Percentiles rank a stretch among this genome's conserved stretches.
Evolutionary conservation across 108 stramenopile species (phyloP).

Genomic region (Discostella stelligeroides): DNA sequence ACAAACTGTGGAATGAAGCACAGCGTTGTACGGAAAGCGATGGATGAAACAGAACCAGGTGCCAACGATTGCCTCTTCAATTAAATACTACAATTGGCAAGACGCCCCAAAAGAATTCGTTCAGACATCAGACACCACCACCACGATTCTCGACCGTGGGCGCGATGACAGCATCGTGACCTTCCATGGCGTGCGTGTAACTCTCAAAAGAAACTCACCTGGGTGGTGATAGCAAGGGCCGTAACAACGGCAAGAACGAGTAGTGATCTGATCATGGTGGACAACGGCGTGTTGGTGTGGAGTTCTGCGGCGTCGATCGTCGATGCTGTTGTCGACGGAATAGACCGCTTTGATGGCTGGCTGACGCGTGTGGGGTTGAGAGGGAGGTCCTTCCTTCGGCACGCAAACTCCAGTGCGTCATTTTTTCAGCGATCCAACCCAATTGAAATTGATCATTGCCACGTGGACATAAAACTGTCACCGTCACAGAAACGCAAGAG

Average conservation of each 20-base stretch:
- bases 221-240: conserved; percentile 38
- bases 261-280: conserved; percentile 52
- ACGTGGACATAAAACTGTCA: too few relatives aligned
- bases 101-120: too few relatives aligned
- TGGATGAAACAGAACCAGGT: too few relatives aligned
- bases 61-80: too few relatives aligned
- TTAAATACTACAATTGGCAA: too few relatives aligned
- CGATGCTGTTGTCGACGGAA: neutral
- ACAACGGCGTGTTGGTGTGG: neutral
- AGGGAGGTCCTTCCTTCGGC: neutral
- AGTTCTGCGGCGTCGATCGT: neutral
- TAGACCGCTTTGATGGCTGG: neutral
- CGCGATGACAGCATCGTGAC: neutral
- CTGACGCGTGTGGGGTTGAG: neutral
- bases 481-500: too few relatives aligned
- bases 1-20: too few relatives aligned
- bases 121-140: conserved; percentile 1
- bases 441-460: too few relatives aligned
- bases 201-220: conserved; percentile 20
- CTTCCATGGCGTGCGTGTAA: neutral
- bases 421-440: too few relatives aligned
- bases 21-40: neutral
- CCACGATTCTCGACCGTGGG: neutral
- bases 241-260: conserved; percentile 38
- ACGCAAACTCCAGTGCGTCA: too few relatives aligned